Evolutionary conservation across 116 monocot genomes (phyloP).

Genomic region (Iris pallida): DNA sequence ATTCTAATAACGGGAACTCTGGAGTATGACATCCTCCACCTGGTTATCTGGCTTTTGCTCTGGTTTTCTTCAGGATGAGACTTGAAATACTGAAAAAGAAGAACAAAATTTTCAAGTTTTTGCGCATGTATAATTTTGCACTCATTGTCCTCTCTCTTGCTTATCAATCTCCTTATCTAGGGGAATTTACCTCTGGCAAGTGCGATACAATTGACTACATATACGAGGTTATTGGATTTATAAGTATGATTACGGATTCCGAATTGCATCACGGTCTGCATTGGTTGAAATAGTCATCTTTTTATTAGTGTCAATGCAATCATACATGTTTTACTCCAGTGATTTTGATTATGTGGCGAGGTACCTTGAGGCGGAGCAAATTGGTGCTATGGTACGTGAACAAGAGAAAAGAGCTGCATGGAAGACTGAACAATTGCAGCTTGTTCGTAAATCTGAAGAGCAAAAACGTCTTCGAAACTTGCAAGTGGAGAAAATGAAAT

Average conservation of each 20-base stretch:
- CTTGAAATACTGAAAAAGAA: conserved; percentile 89
- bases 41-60: conserved; percentile 94
- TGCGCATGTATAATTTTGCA: conserved; percentile 91
- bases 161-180: conserved; percentile 94
- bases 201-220: conserved; percentile 72
- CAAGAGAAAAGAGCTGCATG: conserved; percentile 91
- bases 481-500: conserved; percentile 98
- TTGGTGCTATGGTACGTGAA: conserved; percentile 88
- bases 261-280: conserved; percentile 87
- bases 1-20: conserved; percentile 90
- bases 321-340: conserved; percentile 80
- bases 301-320: conserved; percentile 83
- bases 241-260: conserved; percentile 98
- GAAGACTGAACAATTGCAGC: conserved; percentile 84
- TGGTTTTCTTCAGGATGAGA: conserved; percentile 91
- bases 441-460: conserved; percentile 81
- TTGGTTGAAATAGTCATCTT: conserved; percentile 95
- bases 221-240: conserved; percentile 95
- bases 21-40: conserved; percentile 94
- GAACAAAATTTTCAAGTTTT: conserved; percentile 81
- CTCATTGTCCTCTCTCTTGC: conserved; percentile 92
- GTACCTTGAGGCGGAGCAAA: conserved; percentile 89
- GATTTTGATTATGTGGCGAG: conserved; percentile 92
- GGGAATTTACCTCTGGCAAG: conserved; percentile 63
- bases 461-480: conserved; percentile 64